These are phyloP conservation scores for Globisporangium rhizosaccharum DNA, from an alignment of 352 stramenopile genomes.

Conservation along the genomic window DNA sequence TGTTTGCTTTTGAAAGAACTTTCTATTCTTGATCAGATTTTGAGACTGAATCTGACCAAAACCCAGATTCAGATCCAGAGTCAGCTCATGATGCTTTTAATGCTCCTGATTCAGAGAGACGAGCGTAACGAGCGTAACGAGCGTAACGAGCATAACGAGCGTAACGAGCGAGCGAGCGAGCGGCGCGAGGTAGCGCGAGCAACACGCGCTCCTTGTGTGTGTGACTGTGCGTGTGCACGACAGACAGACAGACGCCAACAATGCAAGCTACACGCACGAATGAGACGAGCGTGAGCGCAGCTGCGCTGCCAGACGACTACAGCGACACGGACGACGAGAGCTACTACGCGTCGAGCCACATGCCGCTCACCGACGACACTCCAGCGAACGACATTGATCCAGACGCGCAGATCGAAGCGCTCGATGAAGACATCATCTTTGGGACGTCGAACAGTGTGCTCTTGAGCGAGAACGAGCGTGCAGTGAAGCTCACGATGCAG, in stretches of 20 bases:
- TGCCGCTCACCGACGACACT: neutral
- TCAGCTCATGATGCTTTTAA: too few species aligned
- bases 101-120: too few species aligned
- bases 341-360: neutral
- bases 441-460: slow-evolving; percentile 25
- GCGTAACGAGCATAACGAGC: too few species aligned
- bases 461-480: slow-evolving; percentile 24
- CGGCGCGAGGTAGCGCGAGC: too few species aligned
- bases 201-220: too few species aligned
- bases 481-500: slow-evolving; percentile 52
- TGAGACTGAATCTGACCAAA: too few species aligned
- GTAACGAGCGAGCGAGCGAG: too few species aligned
- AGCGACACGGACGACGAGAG: slow-evolving; percentile 14
- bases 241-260: slow-evolving; percentile 4
- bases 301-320: slow-evolving; percentile 3
- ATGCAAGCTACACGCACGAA: neutral
- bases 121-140: too few species aligned
- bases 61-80: too few species aligned
- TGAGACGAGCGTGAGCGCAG: neutral
- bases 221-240: too few species aligned
- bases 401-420: slow-evolving; percentile 49
- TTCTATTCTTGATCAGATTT: too few species aligned
- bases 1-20: too few species aligned
- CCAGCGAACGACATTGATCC: slow-evolving; percentile 21
- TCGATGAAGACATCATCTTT: slow-evolving; percentile 42